phyloP scores from a whole-genome alignment of 225 moss, liverwort and hornwort species.

The Lunularia cruciata region DNA sequence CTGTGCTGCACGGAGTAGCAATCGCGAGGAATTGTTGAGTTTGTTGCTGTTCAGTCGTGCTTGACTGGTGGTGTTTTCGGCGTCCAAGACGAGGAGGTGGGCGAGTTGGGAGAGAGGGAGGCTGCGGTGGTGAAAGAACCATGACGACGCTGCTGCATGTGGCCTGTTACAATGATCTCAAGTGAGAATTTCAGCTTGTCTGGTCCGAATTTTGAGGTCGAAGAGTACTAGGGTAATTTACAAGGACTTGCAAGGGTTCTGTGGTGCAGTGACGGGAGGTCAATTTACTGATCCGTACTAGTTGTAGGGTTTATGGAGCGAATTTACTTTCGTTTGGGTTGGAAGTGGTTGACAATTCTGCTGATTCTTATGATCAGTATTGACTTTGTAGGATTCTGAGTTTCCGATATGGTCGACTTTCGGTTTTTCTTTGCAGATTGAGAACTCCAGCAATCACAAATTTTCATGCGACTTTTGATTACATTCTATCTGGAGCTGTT shows the following conservation, averaged over 20 bases:
- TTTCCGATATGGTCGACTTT: too few relatives aligned
- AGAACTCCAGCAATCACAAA: too few relatives aligned
- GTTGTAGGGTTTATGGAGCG: conserved; percentile 18
- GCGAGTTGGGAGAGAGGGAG: not conserved
- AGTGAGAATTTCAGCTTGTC: conserved; percentile 8
- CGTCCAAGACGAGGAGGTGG: not conserved
- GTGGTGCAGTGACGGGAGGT: not conserved
- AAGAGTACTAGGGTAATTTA: not conserved
- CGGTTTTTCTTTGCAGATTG: too few relatives aligned
- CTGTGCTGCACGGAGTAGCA: too few relatives aligned
- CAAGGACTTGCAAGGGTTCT: too few relatives aligned
- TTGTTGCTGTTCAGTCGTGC: not conserved
- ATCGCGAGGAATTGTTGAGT: too few relatives aligned
- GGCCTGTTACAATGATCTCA: conserved; percentile 26
- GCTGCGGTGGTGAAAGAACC: not conserved
- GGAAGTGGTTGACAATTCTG: too few relatives aligned
- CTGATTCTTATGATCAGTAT: too few relatives aligned
- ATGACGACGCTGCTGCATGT: conserved; percentile 34
- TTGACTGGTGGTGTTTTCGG: too few relatives aligned
- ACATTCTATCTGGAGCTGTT: too few relatives aligned
- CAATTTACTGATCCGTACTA: not conserved
- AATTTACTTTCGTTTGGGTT: not conserved
- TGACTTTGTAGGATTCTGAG: too few relatives aligned
- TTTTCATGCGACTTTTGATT: not conserved
- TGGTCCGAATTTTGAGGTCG: too few relatives aligned